Evolutionary conservation across 2,329 filamentous ascomycete species (phyloP).

Genomic region (Botrytis squamosa): DNA sequence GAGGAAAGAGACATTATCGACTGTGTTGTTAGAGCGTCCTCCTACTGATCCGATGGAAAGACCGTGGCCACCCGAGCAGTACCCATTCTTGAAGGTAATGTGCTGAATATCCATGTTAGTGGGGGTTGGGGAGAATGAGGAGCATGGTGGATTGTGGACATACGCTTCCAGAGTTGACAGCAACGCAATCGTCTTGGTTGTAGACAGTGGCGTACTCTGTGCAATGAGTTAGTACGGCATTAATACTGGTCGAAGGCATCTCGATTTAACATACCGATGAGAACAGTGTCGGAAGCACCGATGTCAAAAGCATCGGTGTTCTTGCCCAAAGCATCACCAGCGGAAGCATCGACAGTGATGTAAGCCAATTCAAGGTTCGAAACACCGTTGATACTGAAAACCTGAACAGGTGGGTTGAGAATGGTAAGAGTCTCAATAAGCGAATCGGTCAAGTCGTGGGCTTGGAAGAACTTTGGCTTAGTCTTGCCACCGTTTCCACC

Average conservation of each 20-base stretch:
- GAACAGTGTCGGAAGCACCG: not conserved
- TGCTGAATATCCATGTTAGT: not conserved
- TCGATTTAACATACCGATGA: not conserved
- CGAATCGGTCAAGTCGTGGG: not conserved
- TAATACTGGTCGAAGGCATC: not conserved
- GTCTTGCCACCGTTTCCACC: not conserved
- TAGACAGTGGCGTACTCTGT: not conserved
- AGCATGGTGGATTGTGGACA: not conserved
- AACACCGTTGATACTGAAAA: not conserved
- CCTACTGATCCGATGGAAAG: not conserved
- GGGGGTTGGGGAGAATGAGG: not conserved
- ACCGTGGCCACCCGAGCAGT: not conserved
- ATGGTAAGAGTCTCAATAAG: not conserved
- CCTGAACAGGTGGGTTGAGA: not conserved
- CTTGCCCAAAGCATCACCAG: not conserved
- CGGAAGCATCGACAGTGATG: not conserved
- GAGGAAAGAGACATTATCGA: not conserved
- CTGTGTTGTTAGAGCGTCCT: not conserved
- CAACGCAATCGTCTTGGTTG: not conserved
- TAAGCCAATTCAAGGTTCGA: not conserved
- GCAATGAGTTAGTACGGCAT: not conserved
- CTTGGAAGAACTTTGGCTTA: conserved; percentile 1
- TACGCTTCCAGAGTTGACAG: not conserved
- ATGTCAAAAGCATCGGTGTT: not conserved
- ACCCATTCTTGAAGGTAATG: not conserved